A percentile compares a stretch with the other conserved stretches of the same genome.
Evolutionary conservation across 2,329 filamentous ascomycete genomes (phyloP).

Genomic region (Fusarium tjaetaba): DNA sequence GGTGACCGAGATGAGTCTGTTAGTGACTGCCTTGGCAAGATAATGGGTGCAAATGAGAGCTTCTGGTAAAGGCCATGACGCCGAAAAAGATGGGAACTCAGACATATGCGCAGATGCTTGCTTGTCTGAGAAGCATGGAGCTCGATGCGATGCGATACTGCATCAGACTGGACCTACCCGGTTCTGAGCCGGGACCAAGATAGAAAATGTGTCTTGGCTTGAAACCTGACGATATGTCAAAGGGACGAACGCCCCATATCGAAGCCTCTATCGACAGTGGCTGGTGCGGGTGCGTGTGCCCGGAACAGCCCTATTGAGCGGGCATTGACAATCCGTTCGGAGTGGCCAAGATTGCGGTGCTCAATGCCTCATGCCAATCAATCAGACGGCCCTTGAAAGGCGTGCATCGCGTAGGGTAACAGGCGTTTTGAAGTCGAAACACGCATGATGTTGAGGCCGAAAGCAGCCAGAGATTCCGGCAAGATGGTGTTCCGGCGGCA

Average conservation of each 20-base stretch:
- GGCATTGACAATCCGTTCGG: slow-evolving; percentile 22
- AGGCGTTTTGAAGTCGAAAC: slow-evolving; percentile 33
- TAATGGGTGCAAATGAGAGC: slow-evolving; percentile 23
- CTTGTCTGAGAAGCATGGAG: slow-evolving; percentile 14
- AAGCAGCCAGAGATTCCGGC: slow-evolving; percentile 18
- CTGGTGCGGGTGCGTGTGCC: slow-evolving; percentile 12
- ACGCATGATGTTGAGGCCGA: slow-evolving; percentile 32
- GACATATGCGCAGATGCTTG: slow-evolving; percentile 22
- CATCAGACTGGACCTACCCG: slow-evolving; percentile 22
- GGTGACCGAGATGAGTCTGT: slow-evolving; percentile 39
- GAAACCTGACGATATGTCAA: slow-evolving; percentile 14
- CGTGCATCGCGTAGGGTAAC: slow-evolving; percentile 29
- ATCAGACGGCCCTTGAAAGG: slow-evolving; percentile 19
- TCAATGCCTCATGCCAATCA: slow-evolving; percentile 40
- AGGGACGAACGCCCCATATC: slow-evolving; percentile 10
- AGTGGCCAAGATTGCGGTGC: slow-evolving; percentile 39
- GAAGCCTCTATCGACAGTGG: slow-evolving; percentile 7
- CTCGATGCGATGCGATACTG: slow-evolving; percentile 10
- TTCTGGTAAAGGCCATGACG: slow-evolving; percentile 31
- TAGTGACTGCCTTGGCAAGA: slow-evolving; percentile 27
- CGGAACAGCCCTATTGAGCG: slow-evolving; percentile 37
- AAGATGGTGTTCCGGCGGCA: slow-evolving; percentile 26
- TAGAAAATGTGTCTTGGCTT: slow-evolving; percentile 14
- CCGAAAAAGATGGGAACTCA: slow-evolving; percentile 24
- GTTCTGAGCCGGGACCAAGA: slow-evolving; percentile 14